These are phyloP conservation scores for Epichloe baconii DNA, from an alignment of 2,329 filamentous ascomycete species.

Conservation along the genomic window DNA sequence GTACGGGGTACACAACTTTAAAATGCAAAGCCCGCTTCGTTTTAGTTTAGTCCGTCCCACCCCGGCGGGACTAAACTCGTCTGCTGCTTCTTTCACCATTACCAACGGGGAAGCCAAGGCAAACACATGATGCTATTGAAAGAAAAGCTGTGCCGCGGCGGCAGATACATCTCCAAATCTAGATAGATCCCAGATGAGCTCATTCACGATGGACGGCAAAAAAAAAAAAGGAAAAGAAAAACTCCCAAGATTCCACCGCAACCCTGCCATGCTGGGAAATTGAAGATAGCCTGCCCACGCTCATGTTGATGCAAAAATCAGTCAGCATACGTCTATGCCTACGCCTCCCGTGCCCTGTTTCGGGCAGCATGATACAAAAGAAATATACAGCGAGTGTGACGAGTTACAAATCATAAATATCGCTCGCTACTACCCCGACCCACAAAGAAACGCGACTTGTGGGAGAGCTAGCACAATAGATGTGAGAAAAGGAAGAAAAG, in stretches of 20 bases:
- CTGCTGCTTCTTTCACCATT: not conserved
- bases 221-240: not conserved
- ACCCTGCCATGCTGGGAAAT: not conserved
- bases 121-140: not conserved
- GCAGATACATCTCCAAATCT: not conserved
- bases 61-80: not conserved
- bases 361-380: not conserved
- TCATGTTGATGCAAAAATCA: not conserved
- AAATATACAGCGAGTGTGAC: not conserved
- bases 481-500: not conserved
- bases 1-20: not conserved
- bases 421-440: not conserved
- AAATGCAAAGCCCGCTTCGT: not conserved
- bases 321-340: not conserved
- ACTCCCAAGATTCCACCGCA: not conserved
- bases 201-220: not conserved
- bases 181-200: not conserved
- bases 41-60: not conserved
- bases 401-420: not conserved
- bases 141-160: not conserved
- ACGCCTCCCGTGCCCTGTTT: not conserved
- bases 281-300: constrained; percentile 1
- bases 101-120: not conserved
- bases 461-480: not conserved
- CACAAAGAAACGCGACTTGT: not conserved